A percentile compares a stretch with the other conserved stretches of the same genome.
These are phyloP conservation scores for Cadophora luteo-olivacea DNA, from an alignment of 2,329 filamentous ascomycete genomes.

Conservation along the genomic window DNA sequence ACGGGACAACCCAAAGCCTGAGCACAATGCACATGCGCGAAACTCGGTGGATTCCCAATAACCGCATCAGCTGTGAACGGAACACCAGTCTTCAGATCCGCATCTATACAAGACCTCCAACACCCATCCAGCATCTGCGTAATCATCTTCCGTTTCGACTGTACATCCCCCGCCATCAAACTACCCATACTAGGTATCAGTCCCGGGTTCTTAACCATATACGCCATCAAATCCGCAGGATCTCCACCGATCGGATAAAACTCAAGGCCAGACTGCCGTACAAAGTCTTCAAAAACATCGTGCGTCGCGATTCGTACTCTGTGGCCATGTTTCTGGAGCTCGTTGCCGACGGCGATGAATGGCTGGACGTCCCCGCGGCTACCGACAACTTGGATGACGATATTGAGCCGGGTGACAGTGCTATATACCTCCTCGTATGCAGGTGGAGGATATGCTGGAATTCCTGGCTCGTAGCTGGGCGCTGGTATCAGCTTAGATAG, in stretches of 20 bases:
- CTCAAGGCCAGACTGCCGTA: constrained; percentile 50
- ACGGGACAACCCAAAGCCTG: constrained; percentile 52
- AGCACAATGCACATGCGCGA: constrained; percentile 40
- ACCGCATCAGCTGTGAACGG: constrained; percentile 42
- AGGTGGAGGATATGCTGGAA: background rate
- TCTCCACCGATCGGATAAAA: constrained; percentile 61
- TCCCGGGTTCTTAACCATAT: constrained; percentile 88
- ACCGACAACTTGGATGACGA: constrained; percentile 76
- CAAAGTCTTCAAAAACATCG: constrained; percentile 58
- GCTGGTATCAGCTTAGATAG: constrained; percentile 23
- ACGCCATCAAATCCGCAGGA: constrained; percentile 77
- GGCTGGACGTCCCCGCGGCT: constrained; percentile 77
- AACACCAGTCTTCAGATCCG: constrained; percentile 33
- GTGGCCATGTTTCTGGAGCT: constrained; percentile 58
- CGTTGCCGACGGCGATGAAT: constrained; percentile 69
- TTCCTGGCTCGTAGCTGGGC: background rate
- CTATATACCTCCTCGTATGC: constrained; percentile 5
- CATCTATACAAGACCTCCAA: constrained; percentile 82
- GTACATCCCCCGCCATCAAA: constrained; percentile 75
- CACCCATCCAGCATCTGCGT: constrained; percentile 79
- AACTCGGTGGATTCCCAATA: constrained; percentile 41
- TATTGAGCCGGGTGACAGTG: constrained; percentile 50
- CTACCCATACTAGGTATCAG: constrained; percentile 81
- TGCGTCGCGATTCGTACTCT: constrained; percentile 64
- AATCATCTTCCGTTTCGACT: constrained; percentile 73